Base-by-base conservation (phyloP, 352 stramenopile species). In the Paralagenidium karlingii region DNA sequence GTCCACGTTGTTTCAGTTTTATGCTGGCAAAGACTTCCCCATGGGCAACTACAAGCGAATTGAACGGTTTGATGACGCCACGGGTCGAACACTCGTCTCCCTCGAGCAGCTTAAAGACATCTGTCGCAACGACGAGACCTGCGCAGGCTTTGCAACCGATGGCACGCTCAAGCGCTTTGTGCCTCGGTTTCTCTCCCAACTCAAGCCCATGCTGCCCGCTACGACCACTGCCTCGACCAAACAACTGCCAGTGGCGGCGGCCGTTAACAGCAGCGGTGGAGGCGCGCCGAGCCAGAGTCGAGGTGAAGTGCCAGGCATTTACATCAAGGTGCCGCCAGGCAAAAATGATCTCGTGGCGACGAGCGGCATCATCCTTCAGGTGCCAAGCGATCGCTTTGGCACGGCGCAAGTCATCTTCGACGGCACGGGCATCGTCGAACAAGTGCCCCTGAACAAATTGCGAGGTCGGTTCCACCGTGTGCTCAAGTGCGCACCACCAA, bases 1-100 rank as follows among this genome's bases (percentile, higher is more conserved):
- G 18, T 71, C 69, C 1, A 70, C 82, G 25, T 62, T 55, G 12
- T 89, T 89, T 49, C 67, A 82, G 40, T 89, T 89, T 50, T 85
- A 86, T 41, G 43, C 53, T 2, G 62, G 58, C 19, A 85, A 74
- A 39, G 75, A 89, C 38, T 86, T 89, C 24, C 56, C 68, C 3
- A 51, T 61, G 9, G 76, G 73, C 2, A 89, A 86, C 29, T 82
- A 73, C 54, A 53, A 54, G 12, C 56, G 60, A 6, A 37, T 85
- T 16, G 30, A 36, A 20, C n/a, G n/a, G n/a, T n/a, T n/a, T n/a
- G n/a, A n/a, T n/a, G n/a, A n/a, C n/a, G n/a, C n/a, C n/a, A n/a
- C n/a, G n/a, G 15, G 22, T 13, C n/a, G n/a, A 8, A 15, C 41
- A 34, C 8, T 18, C 22, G 19, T 26, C 19, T n/a, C n/a, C n/a